Evolutionary conservation across 2,329 filamentous ascomycete species (phyloP), one percentile per base, ranked within the genome.

Genomic region (Aschersonia sp.): DNA sequence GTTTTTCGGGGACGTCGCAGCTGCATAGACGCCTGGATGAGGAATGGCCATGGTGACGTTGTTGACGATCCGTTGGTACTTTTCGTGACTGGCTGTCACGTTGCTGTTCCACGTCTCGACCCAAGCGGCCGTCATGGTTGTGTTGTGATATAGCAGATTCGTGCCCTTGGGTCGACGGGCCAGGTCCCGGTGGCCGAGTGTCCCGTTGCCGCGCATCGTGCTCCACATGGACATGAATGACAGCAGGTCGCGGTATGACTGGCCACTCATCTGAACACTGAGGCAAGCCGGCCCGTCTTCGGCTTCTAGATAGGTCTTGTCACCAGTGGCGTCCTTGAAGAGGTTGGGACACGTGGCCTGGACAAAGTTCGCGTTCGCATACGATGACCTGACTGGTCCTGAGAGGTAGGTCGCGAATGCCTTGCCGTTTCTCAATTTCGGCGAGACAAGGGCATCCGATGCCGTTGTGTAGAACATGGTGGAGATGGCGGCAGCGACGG

Each of bases 1-100:
- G 55, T 90, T 90, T 7, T 64, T 59, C 0, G 69, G 63, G 53
- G 82, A 68, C 7, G 68, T 73, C 0, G 82, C 79, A 1, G 85
- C 85, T 10, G 68, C 63, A 35, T 83, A 78, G 0, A 92, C 71
- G 0, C 81, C 68, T 4, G 79, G 70, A 55, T 92, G 86, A 0
- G 86, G 86, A 73, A 89, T 82, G 0, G 84, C 83, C 53, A 89
- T 70, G 0, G 82, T 85, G 30, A 87, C 77, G 52, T 89, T 88
- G 58, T 88, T 85, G 55, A 90, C 67, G 39, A 83, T 70, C 30
- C 83, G 70, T 0, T 67, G 63, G 47, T 76, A 60, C 9, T 68
- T 58, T 5, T 68, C 58, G 4, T 72, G 81, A 0, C 69, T 64
- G 4, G 65, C 60, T 0, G 69, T 68, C 14, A 79, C 72, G 48